Conservation (phyloP, 306 rosid genomes). For the Abrus precatorius region DNA sequence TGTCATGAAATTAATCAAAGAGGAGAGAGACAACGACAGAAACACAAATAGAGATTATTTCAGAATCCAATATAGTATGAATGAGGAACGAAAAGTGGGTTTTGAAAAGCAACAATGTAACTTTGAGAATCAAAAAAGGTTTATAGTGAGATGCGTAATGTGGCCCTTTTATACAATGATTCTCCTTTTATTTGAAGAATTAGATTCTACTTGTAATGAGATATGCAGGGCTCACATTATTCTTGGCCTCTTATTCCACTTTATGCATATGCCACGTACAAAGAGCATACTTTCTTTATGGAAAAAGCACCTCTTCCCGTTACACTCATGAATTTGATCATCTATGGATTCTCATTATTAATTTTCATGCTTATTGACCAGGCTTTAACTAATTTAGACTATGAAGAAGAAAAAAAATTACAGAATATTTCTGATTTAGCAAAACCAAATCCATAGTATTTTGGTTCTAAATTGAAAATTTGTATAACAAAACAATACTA, state of each 20-base stretch:
- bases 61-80: constrained; percentile 10
- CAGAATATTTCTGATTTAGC: no score
- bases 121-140: constrained; percentile 13
- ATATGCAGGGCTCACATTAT: background rate
- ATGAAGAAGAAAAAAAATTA: no score
- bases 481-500: no score
- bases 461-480: no score
- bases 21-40: background rate
- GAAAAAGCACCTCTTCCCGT: background rate
- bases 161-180: background rate
- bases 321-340: background rate
- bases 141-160: no score
- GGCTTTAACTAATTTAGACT: no score
- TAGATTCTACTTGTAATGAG: background rate
- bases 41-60: background rate
- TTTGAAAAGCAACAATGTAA: background rate
- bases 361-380: no score
- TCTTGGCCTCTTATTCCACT: background rate
- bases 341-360: no score
- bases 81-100: background rate
- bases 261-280: background rate
- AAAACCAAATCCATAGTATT: no score
- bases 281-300: background rate
- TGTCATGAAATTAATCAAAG: background rate
- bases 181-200: constrained; percentile 19